These are phyloP conservation scores for Cryphonectria radicalis DNA, from an alignment of 2,329 filamentous ascomycete species.

Conservation along the genomic window DNA sequence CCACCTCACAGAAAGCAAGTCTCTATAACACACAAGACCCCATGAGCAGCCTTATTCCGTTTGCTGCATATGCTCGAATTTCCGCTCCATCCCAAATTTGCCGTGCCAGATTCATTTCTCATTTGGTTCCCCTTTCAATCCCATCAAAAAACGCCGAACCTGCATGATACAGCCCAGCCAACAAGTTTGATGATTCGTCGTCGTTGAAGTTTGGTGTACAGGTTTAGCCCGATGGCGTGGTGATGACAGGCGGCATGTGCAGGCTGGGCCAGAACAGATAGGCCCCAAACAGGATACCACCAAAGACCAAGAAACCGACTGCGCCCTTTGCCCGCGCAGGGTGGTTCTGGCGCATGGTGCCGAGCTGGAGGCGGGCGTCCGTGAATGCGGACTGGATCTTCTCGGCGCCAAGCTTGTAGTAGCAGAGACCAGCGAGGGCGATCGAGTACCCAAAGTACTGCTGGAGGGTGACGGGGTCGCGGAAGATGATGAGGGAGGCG, in stretches of 20 bases:
- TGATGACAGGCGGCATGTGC: conserved; percentile 23
- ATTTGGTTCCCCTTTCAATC: background rate
- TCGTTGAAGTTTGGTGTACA: background rate
- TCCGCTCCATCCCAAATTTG: background rate
- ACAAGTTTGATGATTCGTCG: background rate
- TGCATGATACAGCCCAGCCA: conserved; percentile 9
- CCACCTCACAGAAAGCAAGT: background rate
- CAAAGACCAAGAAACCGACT: conserved; percentile 24
- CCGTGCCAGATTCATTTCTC: background rate
- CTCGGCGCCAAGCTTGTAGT: conserved; percentile 35
- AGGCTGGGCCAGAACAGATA: conserved; percentile 30
- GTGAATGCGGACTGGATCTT: conserved; percentile 28
- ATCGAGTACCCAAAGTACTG: conserved; percentile 74
- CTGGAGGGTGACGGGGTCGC: conserved; percentile 64
- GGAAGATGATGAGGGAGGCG: conserved; percentile 69
- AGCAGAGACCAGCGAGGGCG: conserved; percentile 45
- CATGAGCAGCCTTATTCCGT: background rate
- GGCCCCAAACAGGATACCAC: conserved; percentile 22
- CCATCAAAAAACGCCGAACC: conserved; percentile 18
- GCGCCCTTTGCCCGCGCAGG: conserved; percentile 29
- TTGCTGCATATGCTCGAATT: background rate
- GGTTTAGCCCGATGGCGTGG: conserved; percentile 23
- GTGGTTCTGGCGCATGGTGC: conserved; percentile 28
- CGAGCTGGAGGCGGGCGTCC: conserved; percentile 28
- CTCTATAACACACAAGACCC: conserved; percentile 3